These are phyloP conservation scores for Aquilaria agallochum DNA, from an alignment of 441 rosid species.

Conservation along the genomic window DNA sequence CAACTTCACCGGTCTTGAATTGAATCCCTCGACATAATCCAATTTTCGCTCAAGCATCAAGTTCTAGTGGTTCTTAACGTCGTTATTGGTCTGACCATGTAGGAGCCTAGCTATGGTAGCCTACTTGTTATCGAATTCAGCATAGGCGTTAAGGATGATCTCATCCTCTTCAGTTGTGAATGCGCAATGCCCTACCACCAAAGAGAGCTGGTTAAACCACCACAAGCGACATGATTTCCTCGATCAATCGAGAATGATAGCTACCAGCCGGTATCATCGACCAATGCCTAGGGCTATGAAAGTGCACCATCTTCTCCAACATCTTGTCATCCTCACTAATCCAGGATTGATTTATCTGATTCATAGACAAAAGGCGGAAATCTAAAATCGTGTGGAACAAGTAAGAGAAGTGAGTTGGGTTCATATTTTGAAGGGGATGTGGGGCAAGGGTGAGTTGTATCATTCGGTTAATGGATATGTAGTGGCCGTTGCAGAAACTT, in stretches of 20 bases:
- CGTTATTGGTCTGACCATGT: slow-evolving; percentile 54
- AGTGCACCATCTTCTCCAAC: slow-evolving; percentile 28
- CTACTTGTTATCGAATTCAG: slow-evolving; percentile 49
- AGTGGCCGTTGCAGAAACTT: too few species aligned
- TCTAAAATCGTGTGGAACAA: too few species aligned
- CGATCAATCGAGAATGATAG: slow-evolving; percentile 36
- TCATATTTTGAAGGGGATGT: too few species aligned
- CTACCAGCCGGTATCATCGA: slow-evolving; percentile 29
- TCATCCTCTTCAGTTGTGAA: slow-evolving; percentile 52
- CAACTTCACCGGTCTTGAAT: slow-evolving; percentile 19
- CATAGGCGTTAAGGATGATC: slow-evolving; percentile 40
- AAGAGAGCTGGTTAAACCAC: slow-evolving; percentile 63
- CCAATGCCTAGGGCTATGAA: slow-evolving; percentile 50
- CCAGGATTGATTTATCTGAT: slow-evolving; percentile 25
- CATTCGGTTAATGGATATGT: too few species aligned
- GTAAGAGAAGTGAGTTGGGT: too few species aligned
- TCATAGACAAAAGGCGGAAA: too few species aligned
- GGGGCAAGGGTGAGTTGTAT: too few species aligned
- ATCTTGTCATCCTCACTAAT: slow-evolving; percentile 45
- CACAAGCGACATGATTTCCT: slow-evolving; percentile 58
- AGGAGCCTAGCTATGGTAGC: slow-evolving; percentile 49
- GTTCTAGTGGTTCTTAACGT: slow-evolving; percentile 59
- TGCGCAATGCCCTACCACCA: slow-evolving; percentile 40
- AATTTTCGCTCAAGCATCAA: slow-evolving; percentile 38
- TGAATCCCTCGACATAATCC: slow-evolving; percentile 14